A percentile compares a stretch with the other conserved stretches of the same genome.
Evolutionary conservation across 2,329 filamentous ascomycete genomes (phyloP).

Genomic region (Magnaporthiopsis rhizophila): DNA sequence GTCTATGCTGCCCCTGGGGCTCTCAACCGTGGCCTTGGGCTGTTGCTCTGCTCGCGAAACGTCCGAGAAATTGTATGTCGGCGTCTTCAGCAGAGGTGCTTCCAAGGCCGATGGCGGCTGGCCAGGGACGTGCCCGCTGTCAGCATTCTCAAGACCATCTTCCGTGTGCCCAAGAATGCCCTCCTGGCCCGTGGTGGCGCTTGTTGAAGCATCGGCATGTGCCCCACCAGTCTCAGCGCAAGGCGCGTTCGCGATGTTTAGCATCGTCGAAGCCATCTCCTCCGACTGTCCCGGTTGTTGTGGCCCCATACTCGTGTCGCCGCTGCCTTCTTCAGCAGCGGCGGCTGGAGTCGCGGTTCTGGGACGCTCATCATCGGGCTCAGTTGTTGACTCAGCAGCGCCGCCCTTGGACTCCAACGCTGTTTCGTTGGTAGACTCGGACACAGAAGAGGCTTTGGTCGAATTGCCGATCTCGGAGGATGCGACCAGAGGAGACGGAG

Average conservation of each 20-base stretch:
- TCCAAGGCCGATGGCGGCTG: neutral
- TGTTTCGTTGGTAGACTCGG: slow-evolving; percentile 55
- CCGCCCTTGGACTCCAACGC: slow-evolving; percentile 24
- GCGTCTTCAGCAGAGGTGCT: neutral
- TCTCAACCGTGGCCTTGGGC: neutral
- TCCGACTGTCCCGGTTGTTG: neutral
- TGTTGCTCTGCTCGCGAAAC: neutral
- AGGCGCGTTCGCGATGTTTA: neutral
- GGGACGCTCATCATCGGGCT: slow-evolving; percentile 6
- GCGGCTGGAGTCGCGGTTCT: neutral
- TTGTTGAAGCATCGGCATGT: neutral
- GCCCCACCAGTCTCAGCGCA: neutral
- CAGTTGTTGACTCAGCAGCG: neutral
- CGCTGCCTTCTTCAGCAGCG: neutral
- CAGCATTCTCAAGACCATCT: neutral
- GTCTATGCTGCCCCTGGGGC: neutral
- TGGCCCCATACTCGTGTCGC: neutral
- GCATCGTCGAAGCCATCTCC: neutral
- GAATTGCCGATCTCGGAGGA: slow-evolving; percentile 50
- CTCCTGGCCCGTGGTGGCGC: neutral
- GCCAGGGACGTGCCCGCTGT: neutral
- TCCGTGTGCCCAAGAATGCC: neutral
- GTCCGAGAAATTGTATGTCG: neutral
- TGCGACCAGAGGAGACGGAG: slow-evolving; percentile 44
- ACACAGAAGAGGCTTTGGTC: slow-evolving; percentile 56